A percentile compares a stretch with the other conserved stretches of the same genome.
Conservation (phyloP, 495 filamentous ascomycete genomes). For the Poronia punctata region DNA sequence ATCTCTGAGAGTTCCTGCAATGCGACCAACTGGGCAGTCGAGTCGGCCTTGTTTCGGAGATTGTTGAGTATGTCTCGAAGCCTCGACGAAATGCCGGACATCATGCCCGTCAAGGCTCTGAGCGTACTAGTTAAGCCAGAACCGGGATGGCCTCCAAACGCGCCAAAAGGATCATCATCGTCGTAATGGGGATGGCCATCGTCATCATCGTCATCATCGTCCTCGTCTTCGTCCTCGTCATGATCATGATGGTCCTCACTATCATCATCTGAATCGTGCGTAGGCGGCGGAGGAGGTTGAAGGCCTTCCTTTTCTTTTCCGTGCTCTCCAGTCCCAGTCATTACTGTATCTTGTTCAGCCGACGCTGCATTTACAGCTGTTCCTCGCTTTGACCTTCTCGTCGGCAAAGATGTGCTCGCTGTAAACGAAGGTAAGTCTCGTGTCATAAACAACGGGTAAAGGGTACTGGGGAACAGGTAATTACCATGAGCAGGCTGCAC, state of each 20-base stretch:
- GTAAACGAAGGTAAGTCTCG: constrained; percentile 2
- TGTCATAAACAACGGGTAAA: neutral
- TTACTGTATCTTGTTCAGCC: constrained; percentile 43
- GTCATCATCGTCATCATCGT: constrained; percentile 41
- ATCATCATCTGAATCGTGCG: constrained; percentile 43
- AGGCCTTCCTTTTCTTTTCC: constrained; percentile 44
- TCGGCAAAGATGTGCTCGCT: constrained; percentile 30
- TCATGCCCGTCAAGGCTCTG: constrained; percentile 81
- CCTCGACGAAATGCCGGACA: constrained; percentile 71
- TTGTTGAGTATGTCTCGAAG: constrained; percentile 79
- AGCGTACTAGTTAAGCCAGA: constrained; percentile 71
- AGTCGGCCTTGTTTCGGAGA: constrained; percentile 79
- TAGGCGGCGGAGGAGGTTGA: constrained; percentile 33
- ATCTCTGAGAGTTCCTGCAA: constrained; percentile 91
- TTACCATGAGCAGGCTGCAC: constrained; percentile 29
- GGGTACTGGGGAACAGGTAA: constrained; percentile 15
- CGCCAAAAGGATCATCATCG: constrained; percentile 73
- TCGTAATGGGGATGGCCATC: constrained; percentile 48
- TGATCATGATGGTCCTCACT: constrained; percentile 47
- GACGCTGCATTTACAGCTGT: constrained; percentile 42
- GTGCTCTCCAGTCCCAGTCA: constrained; percentile 56
- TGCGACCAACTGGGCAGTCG: constrained; percentile 83
- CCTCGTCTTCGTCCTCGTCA: constrained; percentile 39
- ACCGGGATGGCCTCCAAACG: constrained; percentile 59
- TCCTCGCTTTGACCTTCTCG: constrained; percentile 46